Evolutionary conservation across 768 basidiomycete genomes (phyloP).

Genomic region (Phaffia tasmanica): DNA sequence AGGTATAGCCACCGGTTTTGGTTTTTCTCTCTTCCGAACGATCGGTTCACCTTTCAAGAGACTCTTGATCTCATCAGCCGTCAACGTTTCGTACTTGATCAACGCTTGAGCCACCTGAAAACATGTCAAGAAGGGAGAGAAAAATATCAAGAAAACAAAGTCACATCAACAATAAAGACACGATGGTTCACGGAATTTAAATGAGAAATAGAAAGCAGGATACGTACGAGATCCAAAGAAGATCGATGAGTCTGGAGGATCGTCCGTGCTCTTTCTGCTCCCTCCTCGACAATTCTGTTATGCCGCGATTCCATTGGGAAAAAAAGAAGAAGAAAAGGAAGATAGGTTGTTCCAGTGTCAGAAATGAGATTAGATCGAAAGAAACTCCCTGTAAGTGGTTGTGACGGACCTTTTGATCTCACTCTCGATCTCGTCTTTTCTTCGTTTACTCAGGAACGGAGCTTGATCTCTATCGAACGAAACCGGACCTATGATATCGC

Average conservation of each 20-base stretch:
- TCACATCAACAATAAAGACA: not conserved
- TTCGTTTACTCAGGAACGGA: constrained; percentile 11
- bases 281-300: constrained; percentile 7
- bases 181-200: not conserved
- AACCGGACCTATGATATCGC: constrained; percentile 19
- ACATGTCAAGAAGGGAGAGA: not conserved
- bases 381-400: not conserved
- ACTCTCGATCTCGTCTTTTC: constrained; percentile 24
- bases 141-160: not conserved
- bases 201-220: not conserved
- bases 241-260: constrained; percentile 8
- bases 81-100: constrained; percentile 19
- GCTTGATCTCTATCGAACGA: constrained; percentile 16
- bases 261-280: constrained; percentile 3
- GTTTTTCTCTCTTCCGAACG: not conserved
- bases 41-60: not conserved
- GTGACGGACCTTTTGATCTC: constrained; percentile 15
- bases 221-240: constrained; percentile 10
- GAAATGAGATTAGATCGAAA: not conserved
- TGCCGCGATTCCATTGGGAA: not conserved
- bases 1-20: too few species aligned
- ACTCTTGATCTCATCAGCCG: constrained; percentile 13
- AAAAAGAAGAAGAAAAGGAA: too few species aligned
- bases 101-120: constrained; percentile 18
- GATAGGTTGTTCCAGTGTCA: too few species aligned